A percentile compares a stretch with the other conserved stretches of the same genome.
Conservation (phyloP, 108 stramenopile genomes). For the Schizochytrium sp. region DNA sequence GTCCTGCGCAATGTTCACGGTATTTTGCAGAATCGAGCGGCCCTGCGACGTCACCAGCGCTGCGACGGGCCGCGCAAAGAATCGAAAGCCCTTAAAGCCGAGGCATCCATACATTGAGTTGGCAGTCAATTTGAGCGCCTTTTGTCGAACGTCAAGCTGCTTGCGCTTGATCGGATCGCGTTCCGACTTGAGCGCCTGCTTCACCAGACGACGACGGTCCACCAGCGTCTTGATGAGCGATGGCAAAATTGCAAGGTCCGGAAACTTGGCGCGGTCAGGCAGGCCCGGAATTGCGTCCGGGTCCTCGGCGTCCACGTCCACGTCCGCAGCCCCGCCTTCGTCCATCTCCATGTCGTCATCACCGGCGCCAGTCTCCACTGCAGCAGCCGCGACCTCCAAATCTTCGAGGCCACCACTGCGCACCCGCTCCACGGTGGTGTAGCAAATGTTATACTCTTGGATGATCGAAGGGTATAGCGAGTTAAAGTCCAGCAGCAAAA, state of each 20-base stretch:
- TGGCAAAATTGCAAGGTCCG: conserved; percentile 79
- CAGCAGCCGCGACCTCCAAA: not conserved
- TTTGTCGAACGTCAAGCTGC: conserved; percentile 91
- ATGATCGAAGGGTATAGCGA: conserved; percentile 95
- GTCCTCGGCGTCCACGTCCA: conserved; percentile 32
- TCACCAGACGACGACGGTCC: conserved; percentile 83
- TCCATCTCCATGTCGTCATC: not conserved
- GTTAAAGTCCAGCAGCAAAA: conserved; percentile 97
- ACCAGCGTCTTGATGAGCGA: conserved; percentile 89
- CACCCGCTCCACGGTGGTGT: conserved; percentile 86
- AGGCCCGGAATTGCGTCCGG: conserved; percentile 67
- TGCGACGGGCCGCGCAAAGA: conserved; percentile 95
- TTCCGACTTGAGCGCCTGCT: conserved; percentile 79
- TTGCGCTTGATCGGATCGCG: conserved; percentile 54
- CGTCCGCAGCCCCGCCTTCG: conserved; percentile 32
- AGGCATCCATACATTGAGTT: conserved; percentile 99
- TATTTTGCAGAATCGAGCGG: conserved; percentile 89
- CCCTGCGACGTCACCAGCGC: conserved; percentile 95
- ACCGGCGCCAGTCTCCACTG: not conserved
- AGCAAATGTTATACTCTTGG: conserved; percentile 99
- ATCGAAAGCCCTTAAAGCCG: conserved; percentile 87
- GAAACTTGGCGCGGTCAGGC: conserved; percentile 58
- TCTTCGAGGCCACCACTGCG: not conserved
- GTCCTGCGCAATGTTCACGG: conserved; percentile 82
- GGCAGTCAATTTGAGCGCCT: conserved; percentile 94